A percentile compares a stretch with the other conserved stretches of the same genome.
Conservation (phyloP, 306 rosid genomes). For the Adenanthera pavonina region DNA sequence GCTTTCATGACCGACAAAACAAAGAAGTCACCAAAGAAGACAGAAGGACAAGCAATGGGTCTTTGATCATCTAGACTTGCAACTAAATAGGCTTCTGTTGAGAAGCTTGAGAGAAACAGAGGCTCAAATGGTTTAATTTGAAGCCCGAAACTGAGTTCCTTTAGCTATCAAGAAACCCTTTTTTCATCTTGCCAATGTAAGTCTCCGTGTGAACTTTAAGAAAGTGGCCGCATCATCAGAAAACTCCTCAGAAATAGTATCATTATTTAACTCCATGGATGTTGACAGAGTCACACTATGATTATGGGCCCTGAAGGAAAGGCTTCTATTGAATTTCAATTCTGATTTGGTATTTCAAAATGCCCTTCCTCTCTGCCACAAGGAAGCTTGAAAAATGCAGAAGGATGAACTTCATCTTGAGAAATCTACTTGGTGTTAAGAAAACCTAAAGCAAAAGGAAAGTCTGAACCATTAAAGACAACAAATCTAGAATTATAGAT, state of each 20-base stretch:
- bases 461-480: too few species aligned
- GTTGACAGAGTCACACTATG: not conserved
- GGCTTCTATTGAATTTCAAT: too few species aligned
- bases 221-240: too few species aligned
- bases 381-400: not conserved
- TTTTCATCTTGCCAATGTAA: too few species aligned
- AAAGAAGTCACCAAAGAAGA: not conserved
- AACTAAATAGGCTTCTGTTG: not conserved
- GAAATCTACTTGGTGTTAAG: too few species aligned
- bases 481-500: too few species aligned
- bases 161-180: too few species aligned
- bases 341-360: not conserved
- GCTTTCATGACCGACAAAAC: not conserved
- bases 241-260: too few species aligned
- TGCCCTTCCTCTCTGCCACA: not conserved
- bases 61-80: not conserved
- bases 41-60: not conserved
- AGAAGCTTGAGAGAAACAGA: not conserved
- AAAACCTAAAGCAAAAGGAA: too few species aligned
- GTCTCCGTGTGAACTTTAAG: too few species aligned
- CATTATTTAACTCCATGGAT: not conserved
- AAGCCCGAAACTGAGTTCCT: not conserved
- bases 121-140: not conserved
- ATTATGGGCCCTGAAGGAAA: too few species aligned
- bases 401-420: too few species aligned